phyloP scores from a whole-genome alignment of 257 asterid genomes.

The Handroanthus guayacan region DNA sequence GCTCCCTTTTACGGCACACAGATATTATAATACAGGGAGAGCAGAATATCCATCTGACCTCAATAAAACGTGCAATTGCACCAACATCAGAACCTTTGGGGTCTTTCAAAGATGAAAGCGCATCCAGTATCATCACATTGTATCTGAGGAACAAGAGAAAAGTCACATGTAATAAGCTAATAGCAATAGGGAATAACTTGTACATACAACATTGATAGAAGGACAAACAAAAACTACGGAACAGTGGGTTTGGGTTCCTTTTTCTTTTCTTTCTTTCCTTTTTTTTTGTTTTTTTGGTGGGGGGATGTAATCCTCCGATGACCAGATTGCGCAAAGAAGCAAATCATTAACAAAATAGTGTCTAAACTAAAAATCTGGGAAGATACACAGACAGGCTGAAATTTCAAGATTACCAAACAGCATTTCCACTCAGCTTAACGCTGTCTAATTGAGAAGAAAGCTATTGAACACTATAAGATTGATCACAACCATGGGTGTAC shows the following conservation, averaged over 20 bases:
- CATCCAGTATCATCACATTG: constrained; percentile 52
- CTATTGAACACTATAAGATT: neutral
- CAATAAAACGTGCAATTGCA: constrained; percentile 50
- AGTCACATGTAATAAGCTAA: neutral
- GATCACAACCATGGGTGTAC: constrained; percentile 8
- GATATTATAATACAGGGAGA: neutral
- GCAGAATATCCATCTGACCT: constrained; percentile 46
- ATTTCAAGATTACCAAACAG: constrained; percentile 13
- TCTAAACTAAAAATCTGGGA: neutral
- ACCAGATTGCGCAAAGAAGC: neutral
- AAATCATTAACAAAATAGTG: neutral
- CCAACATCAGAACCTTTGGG: constrained; percentile 53
- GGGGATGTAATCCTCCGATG: no score
- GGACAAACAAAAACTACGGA: neutral
- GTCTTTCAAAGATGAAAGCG: constrained; percentile 47
- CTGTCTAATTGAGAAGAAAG: neutral
- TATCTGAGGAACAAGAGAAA: constrained; percentile 46
- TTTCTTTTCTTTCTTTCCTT: no score
- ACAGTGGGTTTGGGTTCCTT: neutral
- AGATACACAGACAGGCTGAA: neutral
- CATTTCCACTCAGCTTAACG: neutral
- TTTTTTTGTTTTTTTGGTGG: no score
- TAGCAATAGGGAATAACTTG: neutral
- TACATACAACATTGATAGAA: neutral
- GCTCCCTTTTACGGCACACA: neutral